Percentiles rank a stretch among this genome's conserved stretches.
phyloP scores from a whole-genome alignment of 75 land plant genomes.

The Gnetum montanum region DNA sequence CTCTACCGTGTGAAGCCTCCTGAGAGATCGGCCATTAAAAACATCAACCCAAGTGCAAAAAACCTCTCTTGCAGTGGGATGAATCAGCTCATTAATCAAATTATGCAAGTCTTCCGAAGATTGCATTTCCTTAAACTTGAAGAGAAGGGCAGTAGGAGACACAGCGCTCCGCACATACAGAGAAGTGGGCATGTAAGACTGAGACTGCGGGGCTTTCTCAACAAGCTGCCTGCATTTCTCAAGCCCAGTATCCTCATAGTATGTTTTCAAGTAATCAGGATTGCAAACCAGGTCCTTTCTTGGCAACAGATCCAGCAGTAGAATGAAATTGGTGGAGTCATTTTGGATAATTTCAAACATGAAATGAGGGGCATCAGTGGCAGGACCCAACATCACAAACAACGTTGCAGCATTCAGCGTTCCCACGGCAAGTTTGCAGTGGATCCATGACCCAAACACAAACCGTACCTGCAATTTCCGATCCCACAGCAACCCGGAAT shows the following conservation, averaged over 20 bases:
- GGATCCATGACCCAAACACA: constrained; percentile 41
- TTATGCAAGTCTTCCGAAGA: constrained; percentile 14
- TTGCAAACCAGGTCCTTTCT: constrained; percentile 30
- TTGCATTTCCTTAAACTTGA: constrained; percentile 15
- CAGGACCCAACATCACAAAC: constrained; percentile 32
- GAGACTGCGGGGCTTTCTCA: constrained; percentile 22
- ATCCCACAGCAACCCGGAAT: too few species aligned
- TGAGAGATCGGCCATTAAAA: not conserved
- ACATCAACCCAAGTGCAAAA: constrained; percentile 23
- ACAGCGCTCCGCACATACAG: constrained; percentile 37
- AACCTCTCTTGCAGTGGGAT: constrained; percentile 19
- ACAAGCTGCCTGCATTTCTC: constrained; percentile 21
- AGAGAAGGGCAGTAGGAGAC: constrained; percentile 38
- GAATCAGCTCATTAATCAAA: constrained; percentile 20
- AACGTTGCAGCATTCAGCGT: constrained; percentile 33
- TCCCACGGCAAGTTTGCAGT: constrained; percentile 25
- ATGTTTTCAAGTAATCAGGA: constrained; percentile 27
- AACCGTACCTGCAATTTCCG: constrained; percentile 26
- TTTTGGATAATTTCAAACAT: constrained; percentile 33
- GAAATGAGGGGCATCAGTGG: constrained; percentile 32
- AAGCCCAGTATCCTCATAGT: constrained; percentile 29
- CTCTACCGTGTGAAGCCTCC: constrained; percentile 6
- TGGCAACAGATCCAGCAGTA: constrained; percentile 29
- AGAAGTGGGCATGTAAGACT: constrained; percentile 23
- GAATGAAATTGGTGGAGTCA: constrained; percentile 18